Evolutionary conservation across 306 rosid species (phyloP).

Genomic region (Acacia acuminata): DNA sequence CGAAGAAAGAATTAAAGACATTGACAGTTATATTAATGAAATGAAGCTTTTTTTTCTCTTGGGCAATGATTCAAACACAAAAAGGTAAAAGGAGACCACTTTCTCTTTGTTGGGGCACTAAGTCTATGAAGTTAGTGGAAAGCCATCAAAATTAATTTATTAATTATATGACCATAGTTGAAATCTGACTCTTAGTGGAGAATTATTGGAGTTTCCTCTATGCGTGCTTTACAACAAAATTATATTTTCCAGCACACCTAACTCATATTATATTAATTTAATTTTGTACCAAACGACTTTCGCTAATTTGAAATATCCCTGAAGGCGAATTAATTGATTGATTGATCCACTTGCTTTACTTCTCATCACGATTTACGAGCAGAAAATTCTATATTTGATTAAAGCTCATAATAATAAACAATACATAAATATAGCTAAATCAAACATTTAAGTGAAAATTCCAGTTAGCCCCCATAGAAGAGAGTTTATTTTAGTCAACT

Average conservation of each 20-base stretch:
- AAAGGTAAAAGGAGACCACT: slow-evolving; percentile 65
- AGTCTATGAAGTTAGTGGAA: slow-evolving; percentile 62
- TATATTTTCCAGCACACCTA: slow-evolving; percentile 25
- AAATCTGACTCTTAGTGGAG: slow-evolving; percentile 43
- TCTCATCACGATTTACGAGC: neutral
- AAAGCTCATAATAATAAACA: neutral
- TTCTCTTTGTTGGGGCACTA: slow-evolving; percentile 83
- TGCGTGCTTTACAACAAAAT: slow-evolving; percentile 28
- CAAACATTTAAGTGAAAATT: no score
- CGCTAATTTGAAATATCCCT: neutral
- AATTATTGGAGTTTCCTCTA: slow-evolving; percentile 50
- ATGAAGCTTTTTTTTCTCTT: slow-evolving; percentile 19
- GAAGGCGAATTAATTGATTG: neutral
- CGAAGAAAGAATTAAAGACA: neutral
- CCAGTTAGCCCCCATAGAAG: no score
- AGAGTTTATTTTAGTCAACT: no score
- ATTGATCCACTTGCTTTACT: neutral
- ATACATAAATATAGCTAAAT: neutral
- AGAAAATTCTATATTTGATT: neutral
- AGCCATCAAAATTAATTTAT: slow-evolving; percentile 17
- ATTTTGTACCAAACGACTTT: neutral
- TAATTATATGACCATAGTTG: slow-evolving; percentile 36
- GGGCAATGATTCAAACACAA: slow-evolving; percentile 40
- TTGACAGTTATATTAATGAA: slow-evolving; percentile 26
- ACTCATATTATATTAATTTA: neutral